Percentiles rank a stretch among this genome's conserved stretches.
Evolutionary conservation across 2,329 filamentous ascomycete genomes (phyloP).

Genomic region (Fusarium austroafricanum): DNA sequence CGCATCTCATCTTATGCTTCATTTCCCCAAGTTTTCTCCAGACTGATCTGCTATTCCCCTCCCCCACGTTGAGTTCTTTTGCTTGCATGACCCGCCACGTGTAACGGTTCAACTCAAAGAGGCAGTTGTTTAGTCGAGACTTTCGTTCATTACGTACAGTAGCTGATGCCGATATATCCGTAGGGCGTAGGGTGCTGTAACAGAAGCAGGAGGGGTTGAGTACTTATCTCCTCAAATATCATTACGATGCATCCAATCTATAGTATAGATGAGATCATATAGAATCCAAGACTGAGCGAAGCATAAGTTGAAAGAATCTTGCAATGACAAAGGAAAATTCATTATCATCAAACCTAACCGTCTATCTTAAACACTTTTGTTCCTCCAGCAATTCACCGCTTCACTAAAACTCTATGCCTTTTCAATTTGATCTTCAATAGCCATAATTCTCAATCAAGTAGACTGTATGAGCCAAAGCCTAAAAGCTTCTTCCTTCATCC

Average conservation of each 20-base stretch:
- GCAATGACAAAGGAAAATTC: not conserved
- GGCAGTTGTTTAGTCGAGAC: not conserved
- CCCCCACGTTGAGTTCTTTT: constrained; percentile 8
- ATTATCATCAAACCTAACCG: not conserved
- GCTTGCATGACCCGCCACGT: not conserved
- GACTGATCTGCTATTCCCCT: constrained; percentile 13
- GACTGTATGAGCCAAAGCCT: fast-evolving
- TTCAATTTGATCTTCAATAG: not conserved
- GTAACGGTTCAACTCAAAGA: not conserved
- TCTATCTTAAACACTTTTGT: not conserved
- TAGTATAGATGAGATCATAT: no score
- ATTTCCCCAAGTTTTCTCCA: constrained; percentile 33
- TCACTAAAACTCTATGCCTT: not conserved
- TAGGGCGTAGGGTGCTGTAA: no score
- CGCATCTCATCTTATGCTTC: not conserved
- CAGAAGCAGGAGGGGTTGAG: no score
- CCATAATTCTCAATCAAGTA: not conserved
- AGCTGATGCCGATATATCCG: no score
- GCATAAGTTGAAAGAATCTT: not conserved
- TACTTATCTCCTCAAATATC: no score
- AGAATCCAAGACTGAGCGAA: not conserved
- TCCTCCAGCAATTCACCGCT: no score
- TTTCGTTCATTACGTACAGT: not conserved
- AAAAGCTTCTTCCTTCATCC: constrained; percentile 38
- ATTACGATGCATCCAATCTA: no score